Conservation (phyloP, 257 asterid species). For the Plantago ovata region DNA sequence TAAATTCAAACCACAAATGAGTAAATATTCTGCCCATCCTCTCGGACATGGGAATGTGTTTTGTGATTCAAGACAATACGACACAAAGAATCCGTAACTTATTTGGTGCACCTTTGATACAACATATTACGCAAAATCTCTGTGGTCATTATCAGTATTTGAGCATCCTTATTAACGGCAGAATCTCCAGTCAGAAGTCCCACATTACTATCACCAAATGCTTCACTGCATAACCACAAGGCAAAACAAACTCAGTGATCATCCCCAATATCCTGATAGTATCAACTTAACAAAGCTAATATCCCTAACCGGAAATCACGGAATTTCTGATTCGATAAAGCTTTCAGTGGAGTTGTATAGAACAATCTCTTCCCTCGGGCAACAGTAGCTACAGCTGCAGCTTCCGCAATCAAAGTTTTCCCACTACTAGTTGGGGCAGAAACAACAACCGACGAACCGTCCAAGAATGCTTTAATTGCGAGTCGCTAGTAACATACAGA, state of each 20-base stretch:
- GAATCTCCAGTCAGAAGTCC: conserved; percentile 99
- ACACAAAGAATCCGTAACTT: conserved; percentile 14
- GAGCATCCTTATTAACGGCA: conserved; percentile 94
- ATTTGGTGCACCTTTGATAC: conserved; percentile 63
- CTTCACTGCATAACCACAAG: conserved; percentile 50
- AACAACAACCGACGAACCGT: conserved; percentile 94
- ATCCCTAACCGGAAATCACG: conserved; percentile 81
- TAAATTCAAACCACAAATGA: background rate
- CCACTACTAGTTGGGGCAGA: conserved; percentile 99
- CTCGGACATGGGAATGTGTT: conserved; percentile 5
- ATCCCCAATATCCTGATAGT: conserved; percentile 6
- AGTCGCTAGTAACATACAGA: conserved; percentile 36
- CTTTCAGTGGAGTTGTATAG: conserved; percentile 95
- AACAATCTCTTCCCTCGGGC: conserved; percentile 86
- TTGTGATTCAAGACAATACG: conserved; percentile 16
- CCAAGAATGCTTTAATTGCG: conserved; percentile 81
- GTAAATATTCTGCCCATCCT: background rate
- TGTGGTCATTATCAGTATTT: conserved; percentile 88
- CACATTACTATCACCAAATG: conserved; percentile 88
- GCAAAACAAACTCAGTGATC: conserved; percentile 15
- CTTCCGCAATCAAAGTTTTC: conserved; percentile 98
- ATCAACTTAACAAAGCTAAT: conserved; percentile 11
- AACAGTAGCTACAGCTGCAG: conserved; percentile 92
- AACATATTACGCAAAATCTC: conserved; percentile 98
- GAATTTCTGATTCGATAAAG: conserved; percentile 94